Base-by-base conservation (phyloP, 2,329 filamentous ascomycete genomes). In the Fusarium anthophilum region DNA sequence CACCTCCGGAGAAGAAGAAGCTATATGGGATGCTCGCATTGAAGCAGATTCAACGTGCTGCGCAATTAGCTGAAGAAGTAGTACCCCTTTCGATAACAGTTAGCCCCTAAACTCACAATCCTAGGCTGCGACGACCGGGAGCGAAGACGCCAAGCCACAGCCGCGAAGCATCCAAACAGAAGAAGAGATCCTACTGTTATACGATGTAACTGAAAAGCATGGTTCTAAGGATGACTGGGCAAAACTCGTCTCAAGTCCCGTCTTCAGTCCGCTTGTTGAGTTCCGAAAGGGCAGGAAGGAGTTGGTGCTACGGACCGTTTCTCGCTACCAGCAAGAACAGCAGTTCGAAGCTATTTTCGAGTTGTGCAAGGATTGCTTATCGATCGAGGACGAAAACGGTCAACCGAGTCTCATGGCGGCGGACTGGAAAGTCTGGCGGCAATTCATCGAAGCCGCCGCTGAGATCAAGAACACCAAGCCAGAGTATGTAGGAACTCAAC, bases 31-130 rank as follows among this genome's bases (percentile, higher is more conserved):
- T 85, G 73, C 80, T 90, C 22, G 84, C 87, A 0, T 77, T 86
- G 24, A 87, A 87, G 77, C 87, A 88, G 74, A 84, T 88, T 3
- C 85, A 88, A 66, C 83, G 85, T 55, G 87, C 86, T 8, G 86
- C 86, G 3, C 84, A 86, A 45, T 66, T 82, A 2, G 77, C 86
- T 2, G 85, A 86, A 73, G 82, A 84, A 77, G 85, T 85, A 81
- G 38, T 73, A 4, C 81, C 82, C 79, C 63, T 26, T 47, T 18
- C 24, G 14, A 12, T 14, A 1, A 5, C 20, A 9, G 15, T 30
- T 10, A 20, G 32, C 13, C 35, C 39, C 35, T 37, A 20, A 22
- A 63, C 24, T 56, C 6, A 71, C 38, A 20, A 22, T 18, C 17
- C 3, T 30, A 81, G 79, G 75, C 74, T 39, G 68, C 75, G 30